Percentiles rank a stretch among this genome's conserved stretches.
phyloP scores from a whole-genome alignment of 768 basidiomycete genomes.

The Dictyophora rubrovolvata region DNA sequence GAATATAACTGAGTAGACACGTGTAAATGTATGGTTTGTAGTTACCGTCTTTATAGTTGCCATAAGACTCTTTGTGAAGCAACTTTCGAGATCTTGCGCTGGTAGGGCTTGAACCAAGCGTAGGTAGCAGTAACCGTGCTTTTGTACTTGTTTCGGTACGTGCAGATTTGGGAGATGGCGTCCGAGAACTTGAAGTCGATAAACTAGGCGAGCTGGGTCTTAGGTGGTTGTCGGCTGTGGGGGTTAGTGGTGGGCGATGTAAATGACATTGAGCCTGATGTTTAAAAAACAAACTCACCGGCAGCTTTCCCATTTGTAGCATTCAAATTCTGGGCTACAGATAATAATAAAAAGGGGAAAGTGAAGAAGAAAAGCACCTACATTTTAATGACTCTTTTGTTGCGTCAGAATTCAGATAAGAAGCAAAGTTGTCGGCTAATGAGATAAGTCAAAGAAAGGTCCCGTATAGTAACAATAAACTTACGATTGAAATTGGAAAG shows the following conservation, averaged over 20 bases:
- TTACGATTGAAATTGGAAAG: neutral
- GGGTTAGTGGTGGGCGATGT: neutral
- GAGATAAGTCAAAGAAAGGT: neutral
- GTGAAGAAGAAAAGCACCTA: neutral
- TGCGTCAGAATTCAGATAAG: neutral
- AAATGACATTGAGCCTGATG: too few relatives aligned
- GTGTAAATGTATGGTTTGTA: constrained; percentile 29
- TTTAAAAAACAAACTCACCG: too few relatives aligned
- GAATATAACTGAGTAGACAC: constrained; percentile 49
- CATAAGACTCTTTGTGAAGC: neutral
- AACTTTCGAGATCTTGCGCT: neutral
- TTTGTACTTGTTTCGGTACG: neutral
- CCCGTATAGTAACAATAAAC: neutral
- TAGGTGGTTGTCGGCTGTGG: neutral
- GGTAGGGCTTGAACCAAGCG: neutral
- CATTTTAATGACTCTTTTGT: neutral
- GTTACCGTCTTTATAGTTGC: neutral
- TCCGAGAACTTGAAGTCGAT: neutral
- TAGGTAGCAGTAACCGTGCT: neutral
- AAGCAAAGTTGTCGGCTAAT: neutral
- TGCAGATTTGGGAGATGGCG: neutral
- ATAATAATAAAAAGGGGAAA: neutral
- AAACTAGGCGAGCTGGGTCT: neutral
- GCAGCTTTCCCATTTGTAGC: neutral
- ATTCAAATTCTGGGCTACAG: neutral